These are phyloP conservation scores for Lavandula angustifolia DNA, from an alignment of 257 asterid genomes.

Conservation along the genomic window DNA sequence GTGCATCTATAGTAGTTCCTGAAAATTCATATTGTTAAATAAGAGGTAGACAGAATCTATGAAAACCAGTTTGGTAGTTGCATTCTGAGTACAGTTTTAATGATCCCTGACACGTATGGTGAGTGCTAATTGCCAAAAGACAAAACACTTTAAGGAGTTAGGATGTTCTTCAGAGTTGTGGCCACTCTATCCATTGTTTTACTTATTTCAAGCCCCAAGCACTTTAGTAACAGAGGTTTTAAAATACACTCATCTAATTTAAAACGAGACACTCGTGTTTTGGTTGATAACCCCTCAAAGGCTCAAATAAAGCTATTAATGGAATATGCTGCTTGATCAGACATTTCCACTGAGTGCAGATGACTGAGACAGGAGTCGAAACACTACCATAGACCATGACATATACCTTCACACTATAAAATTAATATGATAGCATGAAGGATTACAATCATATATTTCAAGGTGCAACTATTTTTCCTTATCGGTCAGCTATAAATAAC, in stretches of 20 bases:
- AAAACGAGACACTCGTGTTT: background rate
- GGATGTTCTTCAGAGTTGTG: constrained; percentile 2
- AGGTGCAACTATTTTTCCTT: background rate
- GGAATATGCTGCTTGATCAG: constrained; percentile 4
- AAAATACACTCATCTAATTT: background rate
- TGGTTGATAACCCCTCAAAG: background rate
- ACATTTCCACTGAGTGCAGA: constrained; percentile 2
- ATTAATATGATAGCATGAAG: constrained; percentile 4
- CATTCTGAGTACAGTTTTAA: background rate
- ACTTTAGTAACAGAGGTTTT: background rate
- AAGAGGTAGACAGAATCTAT: background rate
- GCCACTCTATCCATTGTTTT: background rate
- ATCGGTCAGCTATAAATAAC: constrained; percentile 10
- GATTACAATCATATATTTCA: constrained; percentile 10
- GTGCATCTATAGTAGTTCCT: constrained; percentile 94
- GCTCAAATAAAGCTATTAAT: background rate
- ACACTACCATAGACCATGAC: constrained; percentile 4
- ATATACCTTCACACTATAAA: background rate
- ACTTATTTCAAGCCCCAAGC: constrained; percentile 11
- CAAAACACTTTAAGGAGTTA: background rate
- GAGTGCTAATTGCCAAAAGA: background rate
- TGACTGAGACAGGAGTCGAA: background rate
- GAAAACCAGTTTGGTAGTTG: background rate
- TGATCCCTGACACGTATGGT: constrained; percentile 1
- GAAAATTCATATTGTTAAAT: constrained; percentile 33